These are phyloP conservation scores for Suaeda aralocaspica DNA, from an alignment of 148 eudicot species.

Conservation along the genomic window DNA sequence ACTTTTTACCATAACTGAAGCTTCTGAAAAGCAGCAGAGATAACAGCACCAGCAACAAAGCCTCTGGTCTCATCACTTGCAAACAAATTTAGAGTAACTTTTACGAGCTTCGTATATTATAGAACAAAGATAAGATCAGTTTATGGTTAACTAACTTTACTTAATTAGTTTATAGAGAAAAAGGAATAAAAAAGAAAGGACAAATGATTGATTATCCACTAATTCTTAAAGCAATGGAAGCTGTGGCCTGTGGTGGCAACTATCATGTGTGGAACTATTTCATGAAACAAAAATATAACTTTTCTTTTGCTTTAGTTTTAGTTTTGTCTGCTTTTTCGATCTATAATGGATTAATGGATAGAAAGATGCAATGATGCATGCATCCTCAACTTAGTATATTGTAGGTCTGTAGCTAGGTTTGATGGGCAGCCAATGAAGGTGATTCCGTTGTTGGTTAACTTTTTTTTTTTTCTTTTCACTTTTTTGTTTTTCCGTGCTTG, in stretches of 20 bases:
- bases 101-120: not conserved
- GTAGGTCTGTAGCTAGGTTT: too few species aligned
- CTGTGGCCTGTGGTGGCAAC: not conserved
- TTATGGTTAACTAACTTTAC: not conserved
- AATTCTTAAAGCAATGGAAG: not conserved
- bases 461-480: too few species aligned
- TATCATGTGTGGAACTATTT: not conserved
- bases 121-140: not conserved
- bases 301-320: not conserved
- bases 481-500: too few species aligned
- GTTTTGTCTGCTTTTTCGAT: not conserved
- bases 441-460: too few species aligned
- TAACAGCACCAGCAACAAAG: constrained; percentile 17
- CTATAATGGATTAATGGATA: too few species aligned
- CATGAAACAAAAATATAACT: not conserved
- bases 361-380: not conserved
- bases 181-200: not conserved
- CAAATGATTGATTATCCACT: not conserved
- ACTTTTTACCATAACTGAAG: constrained; percentile 18
- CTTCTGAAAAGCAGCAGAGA: constrained; percentile 7
- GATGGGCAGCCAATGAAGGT: not conserved
- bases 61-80: not conserved
- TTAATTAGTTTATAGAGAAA: too few species aligned
- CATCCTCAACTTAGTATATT: not conserved
- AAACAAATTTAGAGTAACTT: not conserved